Evolutionary conservation across 768 basidiomycete species (phyloP).

Genomic region (Imleria badia): DNA sequence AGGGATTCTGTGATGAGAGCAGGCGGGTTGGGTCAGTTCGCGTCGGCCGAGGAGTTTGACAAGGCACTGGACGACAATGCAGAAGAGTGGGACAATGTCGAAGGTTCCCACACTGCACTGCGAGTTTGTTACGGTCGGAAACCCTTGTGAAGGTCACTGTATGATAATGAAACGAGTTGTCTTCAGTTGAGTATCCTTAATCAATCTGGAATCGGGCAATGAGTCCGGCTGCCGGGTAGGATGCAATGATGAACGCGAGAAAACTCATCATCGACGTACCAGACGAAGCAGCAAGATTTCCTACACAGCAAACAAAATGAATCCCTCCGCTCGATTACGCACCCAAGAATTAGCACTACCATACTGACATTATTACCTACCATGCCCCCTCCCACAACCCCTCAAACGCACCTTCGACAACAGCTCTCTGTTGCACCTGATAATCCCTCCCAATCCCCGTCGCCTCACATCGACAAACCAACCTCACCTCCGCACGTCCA

Average conservation of each 20-base stretch:
- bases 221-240: too few relatives aligned
- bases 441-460: slow-evolving; percentile 75
- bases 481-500: slow-evolving; percentile 49
- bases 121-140: slow-evolving; percentile 16
- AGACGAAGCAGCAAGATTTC: too few relatives aligned
- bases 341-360: background rate
- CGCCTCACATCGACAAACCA: slow-evolving; percentile 69
- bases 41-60: slow-evolving; percentile 21
- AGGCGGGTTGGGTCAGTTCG: slow-evolving; percentile 14
- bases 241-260: too few relatives aligned
- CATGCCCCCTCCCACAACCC: slow-evolving; percentile 30
- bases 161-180: too few relatives aligned
- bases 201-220: too few relatives aligned
- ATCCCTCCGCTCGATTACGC: background rate
- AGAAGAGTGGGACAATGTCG: slow-evolving; percentile 27
- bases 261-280: too few relatives aligned
- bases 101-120: slow-evolving; percentile 11
- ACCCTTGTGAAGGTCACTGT: background rate
- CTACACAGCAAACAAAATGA: background rate
- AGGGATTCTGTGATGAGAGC: slow-evolving; percentile 21
- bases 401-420: slow-evolving; percentile 60
- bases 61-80: slow-evolving; percentile 12
- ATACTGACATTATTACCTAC: background rate
- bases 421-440: slow-evolving; percentile 56
- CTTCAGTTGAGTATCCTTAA: too few relatives aligned